These are phyloP conservation scores for Hortaea werneckii DNA, from an alignment of 2,329 filamentous ascomycete genomes.

Conservation along the genomic window DNA sequence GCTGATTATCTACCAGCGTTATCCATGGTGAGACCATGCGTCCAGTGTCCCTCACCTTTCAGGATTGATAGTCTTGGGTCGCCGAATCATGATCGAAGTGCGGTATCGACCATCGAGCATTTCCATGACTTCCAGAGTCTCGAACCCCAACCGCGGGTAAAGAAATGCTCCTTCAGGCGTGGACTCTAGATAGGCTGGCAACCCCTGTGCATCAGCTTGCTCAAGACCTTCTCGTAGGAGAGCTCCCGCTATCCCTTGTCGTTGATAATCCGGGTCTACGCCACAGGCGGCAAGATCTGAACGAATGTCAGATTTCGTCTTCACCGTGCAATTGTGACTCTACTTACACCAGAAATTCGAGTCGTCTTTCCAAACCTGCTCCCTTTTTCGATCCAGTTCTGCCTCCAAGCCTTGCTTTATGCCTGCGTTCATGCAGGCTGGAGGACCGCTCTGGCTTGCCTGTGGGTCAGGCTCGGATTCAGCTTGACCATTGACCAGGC, in stretches of 20 bases:
- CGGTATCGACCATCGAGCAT: neutral
- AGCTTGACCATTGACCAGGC: neutral
- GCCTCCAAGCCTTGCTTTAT: neutral
- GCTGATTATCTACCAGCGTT: slow-evolving; percentile 10
- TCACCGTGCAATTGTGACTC: neutral
- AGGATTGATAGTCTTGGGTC: neutral
- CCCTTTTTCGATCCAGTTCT: neutral
- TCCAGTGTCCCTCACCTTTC: neutral
- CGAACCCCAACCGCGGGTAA: slow-evolving; percentile 11
- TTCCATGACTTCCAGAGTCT: neutral
- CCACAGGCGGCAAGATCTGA: slow-evolving; percentile 9
- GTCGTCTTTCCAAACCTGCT: slow-evolving; percentile 2
- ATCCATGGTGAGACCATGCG: slow-evolving; percentile 17
- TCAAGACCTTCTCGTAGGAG: slow-evolving; percentile 12
- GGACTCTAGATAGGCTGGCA: slow-evolving; percentile 12
- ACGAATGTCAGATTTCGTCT: neutral
- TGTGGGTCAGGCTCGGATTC: neutral
- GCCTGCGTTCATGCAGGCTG: slow-evolving; percentile 2
- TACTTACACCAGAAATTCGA: slow-evolving; percentile 4
- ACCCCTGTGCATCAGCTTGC: slow-evolving; percentile 10
- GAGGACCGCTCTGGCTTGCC: neutral
- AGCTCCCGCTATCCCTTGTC: slow-evolving; percentile 10
- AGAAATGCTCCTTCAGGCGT: slow-evolving; percentile 7
- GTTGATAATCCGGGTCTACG: slow-evolving; percentile 12
- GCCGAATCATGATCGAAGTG: slow-evolving; percentile 1